Evolutionary conservation across 257 asterid genomes (phyloP).

Genomic region (Galeopsis tetrahit): DNA sequence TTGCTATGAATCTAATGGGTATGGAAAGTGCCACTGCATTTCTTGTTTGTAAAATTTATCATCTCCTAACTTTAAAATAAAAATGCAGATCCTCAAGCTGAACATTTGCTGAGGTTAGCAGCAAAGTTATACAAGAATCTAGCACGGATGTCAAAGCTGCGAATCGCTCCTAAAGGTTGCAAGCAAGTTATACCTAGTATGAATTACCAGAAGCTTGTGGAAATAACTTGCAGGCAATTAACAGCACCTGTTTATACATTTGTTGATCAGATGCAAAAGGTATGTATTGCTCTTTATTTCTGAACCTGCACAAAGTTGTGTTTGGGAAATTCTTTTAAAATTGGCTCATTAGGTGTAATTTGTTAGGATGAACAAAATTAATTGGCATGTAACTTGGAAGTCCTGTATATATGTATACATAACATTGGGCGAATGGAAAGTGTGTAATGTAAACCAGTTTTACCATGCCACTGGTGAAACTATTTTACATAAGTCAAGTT

Average conservation of each 20-base stretch:
- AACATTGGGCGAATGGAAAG: too few relatives aligned
- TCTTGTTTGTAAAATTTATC: background rate
- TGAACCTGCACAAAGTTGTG: background rate
- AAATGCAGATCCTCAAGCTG: slow-evolving; percentile 79
- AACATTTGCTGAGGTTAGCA: slow-evolving; percentile 61
- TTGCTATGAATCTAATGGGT: slow-evolving; percentile 74
- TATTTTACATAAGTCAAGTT: too few relatives aligned
- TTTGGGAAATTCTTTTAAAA: background rate
- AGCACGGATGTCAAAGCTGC: slow-evolving; percentile 71
- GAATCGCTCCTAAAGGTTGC: slow-evolving; percentile 68
- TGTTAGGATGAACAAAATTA: background rate
- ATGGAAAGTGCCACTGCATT: slow-evolving; percentile 27
- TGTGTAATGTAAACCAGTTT: too few relatives aligned
- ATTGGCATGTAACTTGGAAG: background rate
- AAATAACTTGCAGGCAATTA: slow-evolving; percentile 71
- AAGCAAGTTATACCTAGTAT: slow-evolving; percentile 68
- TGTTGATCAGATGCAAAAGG: slow-evolving; percentile 74
- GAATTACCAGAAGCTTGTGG: slow-evolving; percentile 76
- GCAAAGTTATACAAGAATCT: slow-evolving; percentile 75
- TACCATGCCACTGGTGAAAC: too few relatives aligned
- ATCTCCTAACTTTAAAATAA: slow-evolving; percentile 26
- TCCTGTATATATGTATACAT: too few relatives aligned
- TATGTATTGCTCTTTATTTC: slow-evolving; percentile 29
- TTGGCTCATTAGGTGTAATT: background rate
- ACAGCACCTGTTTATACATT: slow-evolving; percentile 74